Percentiles rank a stretch among this genome's conserved stretches.
Evolutionary conservation across 352 stramenopile species (phyloP).

Genomic region (Pythium sp.): DNA sequence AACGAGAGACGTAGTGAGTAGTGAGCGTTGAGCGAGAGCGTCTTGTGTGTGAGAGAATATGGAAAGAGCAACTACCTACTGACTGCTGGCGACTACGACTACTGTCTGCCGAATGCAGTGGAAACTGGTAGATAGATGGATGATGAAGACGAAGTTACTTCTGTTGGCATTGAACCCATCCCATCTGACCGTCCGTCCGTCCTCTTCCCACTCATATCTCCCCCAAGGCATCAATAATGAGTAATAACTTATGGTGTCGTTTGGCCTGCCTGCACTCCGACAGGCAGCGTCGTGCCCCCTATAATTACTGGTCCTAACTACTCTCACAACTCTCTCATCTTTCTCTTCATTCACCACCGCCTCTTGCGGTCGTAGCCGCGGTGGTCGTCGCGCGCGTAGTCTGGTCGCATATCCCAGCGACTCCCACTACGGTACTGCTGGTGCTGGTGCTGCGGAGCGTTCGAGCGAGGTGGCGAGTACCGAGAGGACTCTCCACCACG

Average conservation of each 20-base stretch:
- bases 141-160: background rate
- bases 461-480: slow-evolving; percentile 10
- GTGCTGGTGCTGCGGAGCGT: slow-evolving; percentile 16
- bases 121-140: background rate
- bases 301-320: slow-evolving; percentile 1
- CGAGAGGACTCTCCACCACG: background rate
- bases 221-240: background rate
- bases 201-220: background rate
- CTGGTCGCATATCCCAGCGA: slow-evolving; percentile 17
- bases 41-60: background rate
- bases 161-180: background rate
- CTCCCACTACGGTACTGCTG: slow-evolving; percentile 20
- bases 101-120: background rate
- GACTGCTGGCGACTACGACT: background rate
- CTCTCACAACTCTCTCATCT: background rate
- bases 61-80: background rate
- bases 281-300: background rate
- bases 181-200: background rate
- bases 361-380: slow-evolving; percentile 5
- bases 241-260: slow-evolving; percentile 5
- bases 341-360: slow-evolving; percentile 4
- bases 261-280: background rate
- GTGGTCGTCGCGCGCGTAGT: background rate
- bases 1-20: background rate
- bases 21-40: background rate